Conservation (phyloP, 1,284 basidiomycete species). For the Heterobasidion parviporum region DNA sequence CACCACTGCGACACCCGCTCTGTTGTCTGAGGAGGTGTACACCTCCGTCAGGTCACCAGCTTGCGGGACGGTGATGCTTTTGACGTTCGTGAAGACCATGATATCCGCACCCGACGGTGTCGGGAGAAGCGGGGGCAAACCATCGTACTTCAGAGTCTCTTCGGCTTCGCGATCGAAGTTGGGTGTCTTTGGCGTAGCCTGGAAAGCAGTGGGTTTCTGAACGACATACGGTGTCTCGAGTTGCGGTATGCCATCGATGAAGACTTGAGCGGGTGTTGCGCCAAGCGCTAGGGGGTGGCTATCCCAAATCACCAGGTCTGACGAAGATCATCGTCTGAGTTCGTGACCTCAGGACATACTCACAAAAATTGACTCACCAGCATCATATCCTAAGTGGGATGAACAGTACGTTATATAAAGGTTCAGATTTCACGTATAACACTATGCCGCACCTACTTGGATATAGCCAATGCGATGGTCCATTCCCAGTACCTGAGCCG, state of each 20-base stretch:
- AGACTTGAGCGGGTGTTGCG: slow-evolving; percentile 62
- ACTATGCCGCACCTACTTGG: slow-evolving; percentile 16
- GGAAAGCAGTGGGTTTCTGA: slow-evolving; percentile 39
- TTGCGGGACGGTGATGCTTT: slow-evolving; percentile 28
- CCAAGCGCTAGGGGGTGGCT: slow-evolving; percentile 75
- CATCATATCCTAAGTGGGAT: slow-evolving; percentile 28
- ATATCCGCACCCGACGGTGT: slow-evolving; percentile 23
- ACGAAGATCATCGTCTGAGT: background rate
- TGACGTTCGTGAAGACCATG: slow-evolving; percentile 55
- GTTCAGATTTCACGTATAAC: background rate
- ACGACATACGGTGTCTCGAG: slow-evolving; percentile 31
- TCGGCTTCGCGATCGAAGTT: slow-evolving; percentile 54
- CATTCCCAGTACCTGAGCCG: slow-evolving; percentile 71
- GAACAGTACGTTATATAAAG: background rate
- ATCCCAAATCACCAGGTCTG: slow-evolving; percentile 87
- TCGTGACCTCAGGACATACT: background rate
- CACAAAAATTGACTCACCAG: slow-evolving; percentile 21
- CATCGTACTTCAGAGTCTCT: slow-evolving; percentile 48
- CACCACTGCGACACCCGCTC: slow-evolving; percentile 25
- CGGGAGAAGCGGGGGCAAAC: slow-evolving; percentile 51
- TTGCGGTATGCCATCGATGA: slow-evolving; percentile 63
- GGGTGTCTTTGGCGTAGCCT: slow-evolving; percentile 47
- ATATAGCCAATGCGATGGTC: slow-evolving; percentile 79
- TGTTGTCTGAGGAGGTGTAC: slow-evolving; percentile 10
- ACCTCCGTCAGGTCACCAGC: slow-evolving; percentile 12